Base-by-base conservation (phyloP, 169 alveolate genomes). In the Hammondia hammondi region DNA sequence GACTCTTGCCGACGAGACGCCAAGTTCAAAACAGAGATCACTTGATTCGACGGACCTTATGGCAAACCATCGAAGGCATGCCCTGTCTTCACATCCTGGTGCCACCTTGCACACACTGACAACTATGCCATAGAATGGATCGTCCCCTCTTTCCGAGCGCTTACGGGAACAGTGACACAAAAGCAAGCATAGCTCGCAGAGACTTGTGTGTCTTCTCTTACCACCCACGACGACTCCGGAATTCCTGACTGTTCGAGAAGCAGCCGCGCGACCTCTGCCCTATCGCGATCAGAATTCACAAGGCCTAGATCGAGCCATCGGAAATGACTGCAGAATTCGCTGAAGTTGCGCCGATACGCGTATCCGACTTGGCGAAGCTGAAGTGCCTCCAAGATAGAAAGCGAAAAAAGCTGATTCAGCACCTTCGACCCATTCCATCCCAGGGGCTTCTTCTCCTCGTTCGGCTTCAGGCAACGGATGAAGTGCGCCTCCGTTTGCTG, bases 401-500 rank as follows among this genome's bases (percentile, higher is more conserved):
- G 96, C 37, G 99, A 98, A 91, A 97, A 96, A n/a, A 98, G 95
- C 93, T 98, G 99, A 52, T 96, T 95, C 43, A 98, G 95, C 24
- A 98, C 98, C 96, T 97, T 97, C 29, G 97, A 97, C 88, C 96
- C 96, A 81, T 96, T 96, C 98, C 98, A 98, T n/a, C 97, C 98
- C 81, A 97, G 85, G 39, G 99, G 98, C 35, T 93, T 91, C 91
- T 98, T 98, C 85, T 96, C 45, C 39, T 92, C 94, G 92, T 99
- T 99, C 17, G 99, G 99, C 94, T 99, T 99, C 45, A 99, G 97
- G 84, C 99, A 99, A 48, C 99, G 96, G 21, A 99, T 97, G 94
- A 98, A 99, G 81, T 98, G 98, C 10, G 99, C 99, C 70, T 96
- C 97, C 2, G 99, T 97, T 89, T 97, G 96, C 95, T 93, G 82